Base-by-base conservation (phyloP, 2,329 filamentous ascomycete species). In the Amauroascus verrucosus region DNA sequence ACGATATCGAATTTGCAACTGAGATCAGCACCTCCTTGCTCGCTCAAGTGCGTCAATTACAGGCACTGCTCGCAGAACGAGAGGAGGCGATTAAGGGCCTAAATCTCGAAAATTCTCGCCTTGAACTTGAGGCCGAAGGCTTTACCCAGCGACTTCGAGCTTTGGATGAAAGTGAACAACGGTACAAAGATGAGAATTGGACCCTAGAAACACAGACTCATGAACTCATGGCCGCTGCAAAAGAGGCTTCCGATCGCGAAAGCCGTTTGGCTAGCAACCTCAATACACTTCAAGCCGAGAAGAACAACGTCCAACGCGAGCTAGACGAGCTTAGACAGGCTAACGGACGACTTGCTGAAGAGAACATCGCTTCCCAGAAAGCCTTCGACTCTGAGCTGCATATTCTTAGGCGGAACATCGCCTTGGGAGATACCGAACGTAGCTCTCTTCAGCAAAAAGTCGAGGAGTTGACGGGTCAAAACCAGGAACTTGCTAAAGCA, bases 131-230 rank as follows among this genome's bases (percentile, higher is more conserved):
- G 60, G 80, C 83, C 0, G 86, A 95, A 66, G 81, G 79, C 2
- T 80, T 94, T 58, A 80, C 85, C 51, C 87, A 94, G 67, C 82
- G 89, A 32, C 75, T 97, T 59, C 85, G 87, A 64, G 79, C 80
- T 6, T 75, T 96, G 38, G 90, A 96, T 62, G 93, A 98, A 70
- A 95, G 86, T 66, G 93, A 98, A 68, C 86, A 94, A 63, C 84
- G 88, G 50, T 95, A 95, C 73, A 97, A 96, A 71, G 93, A 98
- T 64, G 93, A 97, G 69, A 98, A 97, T 67, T 98, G 93, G 93
- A 91, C 86, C 58, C 78, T 98, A 35, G 93, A 98, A 69, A 95
- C 90, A 0, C 87, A 89, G 62, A 79, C 94, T 20, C 93, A 95
- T 63, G 90, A 97, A 58, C 75, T 91, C 40, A 78, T 86, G 50